Evolutionary conservation across 2,329 filamentous ascomycete species (phyloP).

Genomic region (Emmonsiellopsis sp.): DNA sequence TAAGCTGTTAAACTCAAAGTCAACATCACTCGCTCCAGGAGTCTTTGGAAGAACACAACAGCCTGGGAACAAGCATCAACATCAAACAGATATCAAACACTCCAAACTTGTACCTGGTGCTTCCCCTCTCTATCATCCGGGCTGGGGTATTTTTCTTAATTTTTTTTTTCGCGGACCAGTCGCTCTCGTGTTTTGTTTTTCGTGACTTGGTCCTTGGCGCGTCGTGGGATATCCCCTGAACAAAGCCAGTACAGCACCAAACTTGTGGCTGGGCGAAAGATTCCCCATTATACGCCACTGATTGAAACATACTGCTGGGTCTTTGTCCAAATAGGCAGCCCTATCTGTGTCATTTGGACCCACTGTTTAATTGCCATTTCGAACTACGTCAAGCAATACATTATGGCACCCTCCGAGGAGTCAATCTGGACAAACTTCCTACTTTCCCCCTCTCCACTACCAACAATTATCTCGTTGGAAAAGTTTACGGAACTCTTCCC

Average conservation of each 20-base stretch:
- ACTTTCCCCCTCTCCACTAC: slow-evolving; percentile 63
- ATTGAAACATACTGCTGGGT: background rate
- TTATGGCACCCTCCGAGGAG: slow-evolving; percentile 64
- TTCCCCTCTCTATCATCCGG: too few relatives aligned
- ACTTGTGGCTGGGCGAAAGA: background rate
- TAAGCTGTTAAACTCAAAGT: background rate
- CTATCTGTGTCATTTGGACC: background rate
- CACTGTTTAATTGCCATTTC: background rate
- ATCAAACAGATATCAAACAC: too few relatives aligned
- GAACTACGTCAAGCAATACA: slow-evolving; percentile 8
- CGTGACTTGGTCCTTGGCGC: too few relatives aligned
- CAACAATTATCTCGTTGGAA: slow-evolving; percentile 61
- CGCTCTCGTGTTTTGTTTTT: too few relatives aligned
- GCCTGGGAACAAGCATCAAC: too few relatives aligned
- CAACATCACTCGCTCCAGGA: background rate
- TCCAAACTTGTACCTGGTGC: too few relatives aligned
- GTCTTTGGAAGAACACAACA: too few relatives aligned
- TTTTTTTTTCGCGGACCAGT: too few relatives aligned
- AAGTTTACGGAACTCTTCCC: slow-evolving; percentile 74
- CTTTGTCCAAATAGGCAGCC: background rate
- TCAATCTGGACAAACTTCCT: slow-evolving; percentile 70
- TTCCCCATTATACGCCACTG: too few relatives aligned
- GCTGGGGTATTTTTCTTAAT: too few relatives aligned
- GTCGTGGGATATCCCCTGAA: too few relatives aligned
- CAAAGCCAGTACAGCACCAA: too few relatives aligned